Conservation (phyloP, 73 alveolate genomes). For the Stentor roeselii region DNA sequence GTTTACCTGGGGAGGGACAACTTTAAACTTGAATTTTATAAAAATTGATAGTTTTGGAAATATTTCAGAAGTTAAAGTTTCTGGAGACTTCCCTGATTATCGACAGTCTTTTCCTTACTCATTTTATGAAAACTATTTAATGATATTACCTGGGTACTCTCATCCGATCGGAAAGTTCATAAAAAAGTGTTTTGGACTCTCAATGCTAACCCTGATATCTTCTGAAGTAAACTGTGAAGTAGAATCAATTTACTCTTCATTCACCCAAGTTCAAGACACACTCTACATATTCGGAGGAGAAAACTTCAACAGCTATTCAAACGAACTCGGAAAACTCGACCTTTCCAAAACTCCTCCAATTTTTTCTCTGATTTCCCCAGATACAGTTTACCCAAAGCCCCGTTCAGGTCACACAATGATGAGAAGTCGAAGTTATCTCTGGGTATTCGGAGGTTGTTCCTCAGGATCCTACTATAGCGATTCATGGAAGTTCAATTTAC, state of each 20-base stretch:
- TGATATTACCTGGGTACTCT: background rate
- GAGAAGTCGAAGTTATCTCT: background rate
- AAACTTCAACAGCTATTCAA: too few relatives aligned
- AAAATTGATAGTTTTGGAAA: background rate
- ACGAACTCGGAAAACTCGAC: background rate
- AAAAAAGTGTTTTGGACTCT: background rate
- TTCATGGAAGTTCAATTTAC: background rate
- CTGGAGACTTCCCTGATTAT: background rate
- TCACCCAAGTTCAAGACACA: background rate
- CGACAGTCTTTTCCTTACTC: background rate
- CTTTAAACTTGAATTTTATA: too few relatives aligned
- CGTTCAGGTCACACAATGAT: background rate
- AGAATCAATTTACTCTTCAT: background rate
- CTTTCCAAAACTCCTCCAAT: too few relatives aligned
- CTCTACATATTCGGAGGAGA: background rate
- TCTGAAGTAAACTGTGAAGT: background rate
- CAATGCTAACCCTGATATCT: background rate
- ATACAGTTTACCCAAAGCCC: background rate
- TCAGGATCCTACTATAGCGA: too few relatives aligned
- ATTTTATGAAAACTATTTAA: background rate
- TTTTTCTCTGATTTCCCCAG: too few relatives aligned
- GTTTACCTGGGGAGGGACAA: background rate
- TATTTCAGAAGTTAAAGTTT: background rate
- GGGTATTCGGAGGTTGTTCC: slow-evolving; percentile 8
- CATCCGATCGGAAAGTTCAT: background rate